Evolutionary conservation across 331 rosid genomes (phyloP), one percentile per base, ranked within the genome.

Genomic region (Rhamnella rubrinervis): DNA sequence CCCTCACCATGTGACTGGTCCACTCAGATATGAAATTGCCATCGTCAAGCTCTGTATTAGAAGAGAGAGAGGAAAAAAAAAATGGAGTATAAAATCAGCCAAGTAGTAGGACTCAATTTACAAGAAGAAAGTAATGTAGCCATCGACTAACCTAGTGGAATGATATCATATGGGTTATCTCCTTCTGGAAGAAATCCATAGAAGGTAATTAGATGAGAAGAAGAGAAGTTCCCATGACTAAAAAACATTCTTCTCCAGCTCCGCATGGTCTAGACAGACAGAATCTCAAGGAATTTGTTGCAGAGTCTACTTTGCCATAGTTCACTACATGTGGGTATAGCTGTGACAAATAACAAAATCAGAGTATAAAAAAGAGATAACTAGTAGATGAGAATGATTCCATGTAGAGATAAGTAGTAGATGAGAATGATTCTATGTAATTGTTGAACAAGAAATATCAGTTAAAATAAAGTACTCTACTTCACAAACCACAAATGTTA

Each of bases 151-250:
- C 97, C 98, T 38, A 88, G 74, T 64, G 86, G 96, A 74, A 93
- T 82, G 68, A 88, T 64, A 70, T 93, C 97, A 55, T 72, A 81
- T 15, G 80, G 86, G 86, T 93, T 90, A 81, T 90, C 82, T 78
- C 96, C 95, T 78, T 87, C 83, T 4, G 97, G 96, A 71, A 84
- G 58, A 87, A 93, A 91, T 60, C 97, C 98, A 72, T 91, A 90
- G 57, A 87, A 93, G 68, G 92, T 81, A 52, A 87, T 35, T 65
- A 88, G 71, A 88, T 93, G 95, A 81, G 95, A 85, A 71, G 84
- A 86, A 65, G 98, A 70, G 52, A 80, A 79, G 75, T 83, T 83
- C 44, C 98, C 98, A 52, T 91, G 88, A 75, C 95, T 91, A 73
- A 93, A 80, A 71, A 83, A 80, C 97, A 88, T 68, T 93, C 88